Percentiles rank a stretch among this genome's conserved stretches.
These are phyloP conservation scores for Allium sativum DNA, from an alignment of 106 monocot species.

Conservation along the genomic window DNA sequence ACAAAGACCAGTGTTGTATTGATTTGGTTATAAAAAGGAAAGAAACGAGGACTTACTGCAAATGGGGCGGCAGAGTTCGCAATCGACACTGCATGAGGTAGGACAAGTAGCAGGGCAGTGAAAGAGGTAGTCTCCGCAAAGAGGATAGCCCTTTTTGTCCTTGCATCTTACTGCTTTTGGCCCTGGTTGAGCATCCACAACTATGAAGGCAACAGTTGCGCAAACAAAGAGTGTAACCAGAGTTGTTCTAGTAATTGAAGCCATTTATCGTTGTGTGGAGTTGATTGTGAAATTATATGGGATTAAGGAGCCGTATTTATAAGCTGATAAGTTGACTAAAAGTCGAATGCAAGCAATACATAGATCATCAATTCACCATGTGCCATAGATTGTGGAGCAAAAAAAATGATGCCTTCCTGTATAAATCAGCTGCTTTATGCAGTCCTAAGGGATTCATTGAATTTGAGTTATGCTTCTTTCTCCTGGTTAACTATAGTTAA, in stretches of 20 bases:
- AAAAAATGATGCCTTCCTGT: too few relatives aligned
- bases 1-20: neutral
- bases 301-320: too few relatives aligned
- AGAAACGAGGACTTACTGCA: neutral
- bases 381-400: too few relatives aligned
- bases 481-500: too few relatives aligned
- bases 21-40: neutral
- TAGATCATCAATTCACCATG: too few relatives aligned
- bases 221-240: neutral
- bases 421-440: too few relatives aligned
- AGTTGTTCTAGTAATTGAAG: neutral
- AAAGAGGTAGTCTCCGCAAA: neutral
- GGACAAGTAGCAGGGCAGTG: constrained; percentile 4
- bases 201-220: neutral
- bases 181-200: neutral
- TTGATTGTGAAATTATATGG: too few relatives aligned
- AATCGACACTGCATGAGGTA: neutral
- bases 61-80: neutral
- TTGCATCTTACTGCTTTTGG: neutral
- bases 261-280: too few relatives aligned
- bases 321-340: too few relatives aligned
- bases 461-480: too few relatives aligned
- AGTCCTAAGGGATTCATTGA: too few relatives aligned
- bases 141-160: constrained; percentile 1
- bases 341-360: too few relatives aligned